Evolutionary conservation across 2,329 filamentous ascomycete species (phyloP), one percentile per base, ranked within the genome.

Genomic region (Colletotrichum coccodes): DNA sequence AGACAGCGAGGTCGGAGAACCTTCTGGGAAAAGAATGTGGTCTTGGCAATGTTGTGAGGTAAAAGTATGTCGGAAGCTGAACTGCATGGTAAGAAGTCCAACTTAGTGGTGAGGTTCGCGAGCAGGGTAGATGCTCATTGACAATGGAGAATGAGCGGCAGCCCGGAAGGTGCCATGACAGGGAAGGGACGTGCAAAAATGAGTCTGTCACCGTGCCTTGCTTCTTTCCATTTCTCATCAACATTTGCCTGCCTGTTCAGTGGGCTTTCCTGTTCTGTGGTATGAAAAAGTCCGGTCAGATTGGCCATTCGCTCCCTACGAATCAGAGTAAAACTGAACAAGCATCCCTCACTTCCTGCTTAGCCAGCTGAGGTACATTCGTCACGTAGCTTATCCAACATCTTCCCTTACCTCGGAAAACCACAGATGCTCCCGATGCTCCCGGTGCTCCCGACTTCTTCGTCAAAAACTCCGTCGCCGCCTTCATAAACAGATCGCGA

Each of bases 11-110:
- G 40, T 5, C 16, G 38, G 16, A n/a, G 30, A 60, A 52, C 18
- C 21, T 18, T 44, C 46, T 52, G 34, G 38, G 46, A 52, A 28
- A 34, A n/a, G n/a, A n/a, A 49, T 47, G 30, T 49, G 21, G 57
- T 26, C 44, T 38, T 28, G 57, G 21, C 57, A 49, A 26, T 16
- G 23, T 9, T 21, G 58, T 42, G 34, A 34, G 34, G 58, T 34
- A 16, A 60, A 18, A 40, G 57, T 42, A 46, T 26, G 58, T 60
- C 21, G 52, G 58, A 60, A 50, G 46, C 58, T 52, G 58, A 60
- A 49, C 36, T 62, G 26, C 26, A 46, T 44, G 40, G 14, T 34
- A 16, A 12, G 12, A 16, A 58, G 21, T 46, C 16, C 12, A 21
- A 21, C 23, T 28, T 14, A 8, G 21, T 50, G 21, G 42, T 38